phyloP scores from a whole-genome alignment of 495 filamentous ascomycete species.

The Pyronema domesticum region DNA sequence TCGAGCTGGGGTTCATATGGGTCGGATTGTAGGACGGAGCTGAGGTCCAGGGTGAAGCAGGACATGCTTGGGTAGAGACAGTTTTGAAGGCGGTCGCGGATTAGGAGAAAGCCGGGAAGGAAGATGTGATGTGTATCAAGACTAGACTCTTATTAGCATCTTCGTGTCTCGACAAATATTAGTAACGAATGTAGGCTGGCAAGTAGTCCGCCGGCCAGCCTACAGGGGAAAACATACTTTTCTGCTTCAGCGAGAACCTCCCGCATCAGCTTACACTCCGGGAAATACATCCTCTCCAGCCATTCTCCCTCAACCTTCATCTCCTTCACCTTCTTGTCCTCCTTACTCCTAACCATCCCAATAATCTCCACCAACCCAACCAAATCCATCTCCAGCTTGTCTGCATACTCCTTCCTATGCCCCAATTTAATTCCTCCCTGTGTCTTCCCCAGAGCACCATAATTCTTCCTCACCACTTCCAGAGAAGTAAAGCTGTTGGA shows the following conservation, averaged over 20 bases:
- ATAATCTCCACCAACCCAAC: slow-evolving; percentile 51
- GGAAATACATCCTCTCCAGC: slow-evolving; percentile 79
- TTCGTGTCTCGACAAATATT: background rate
- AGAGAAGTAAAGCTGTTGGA: slow-evolving; percentile 65
- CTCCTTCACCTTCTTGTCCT: slow-evolving; percentile 47
- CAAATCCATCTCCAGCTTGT: slow-evolving; percentile 55
- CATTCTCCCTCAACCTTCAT: slow-evolving; percentile 55
- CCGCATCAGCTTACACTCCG: slow-evolving; percentile 57
- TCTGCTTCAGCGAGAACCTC: slow-evolving; percentile 66
- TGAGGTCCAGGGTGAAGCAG: slow-evolving; percentile 23
- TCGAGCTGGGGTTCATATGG: slow-evolving; percentile 14
- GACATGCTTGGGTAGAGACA: slow-evolving; percentile 21
- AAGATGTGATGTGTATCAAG: slow-evolving; percentile 16
- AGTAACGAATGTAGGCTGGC: background rate
- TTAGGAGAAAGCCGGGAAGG: slow-evolving; percentile 15
- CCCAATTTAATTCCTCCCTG: slow-evolving; percentile 53
- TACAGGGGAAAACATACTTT: slow-evolving; percentile 27
- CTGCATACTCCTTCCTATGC: slow-evolving; percentile 73
- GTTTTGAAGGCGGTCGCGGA: slow-evolving; percentile 17
- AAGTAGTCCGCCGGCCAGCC: no score
- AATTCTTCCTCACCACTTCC: slow-evolving; percentile 88
- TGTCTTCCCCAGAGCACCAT: slow-evolving; percentile 71
- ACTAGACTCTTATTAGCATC: slow-evolving; percentile 8
- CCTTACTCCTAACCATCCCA: slow-evolving; percentile 51
- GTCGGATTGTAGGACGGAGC: slow-evolving; percentile 15